Base-by-base conservation (phyloP, 225 moss, liverwort and hornwort genomes). In the Ulota crispa region DNA sequence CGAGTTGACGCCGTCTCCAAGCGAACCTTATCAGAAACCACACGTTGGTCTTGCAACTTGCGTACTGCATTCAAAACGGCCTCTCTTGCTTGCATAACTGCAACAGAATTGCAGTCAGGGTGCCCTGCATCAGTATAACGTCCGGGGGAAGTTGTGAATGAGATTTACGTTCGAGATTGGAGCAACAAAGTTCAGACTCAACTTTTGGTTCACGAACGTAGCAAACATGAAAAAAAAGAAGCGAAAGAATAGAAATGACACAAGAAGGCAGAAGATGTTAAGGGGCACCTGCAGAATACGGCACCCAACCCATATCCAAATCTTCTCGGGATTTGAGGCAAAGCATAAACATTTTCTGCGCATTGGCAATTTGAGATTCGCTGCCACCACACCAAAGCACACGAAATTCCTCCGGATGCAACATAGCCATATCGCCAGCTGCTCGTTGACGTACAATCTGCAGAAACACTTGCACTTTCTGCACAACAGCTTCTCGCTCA, bases 331-430 rank as follows among this genome's bases (percentile, higher is more conserved):
- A 83, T 54, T 86, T 83, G 5, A 91, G 86, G 78, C 84, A 85
- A 81, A 67, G 56, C 78, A 59, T 73, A 70, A 85, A 91, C 73
- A 52, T 85, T 71, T 87, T 82, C n/a, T 81, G 43, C 12, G 91
- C 85, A 64, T 81, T 75, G 16, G 24, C 68, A 53, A 85, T 76
- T 56, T 75, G 53, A 59, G 42, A 26, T 72, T 81, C 79, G 72
- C 81, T 83, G 56, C 88, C 88, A 81, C 91, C 91, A 85, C 88
- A 83, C 91, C 91, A 91, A 68, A 91, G 86, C 26, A 89, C 91
- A 83, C 75, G 83, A 43, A 91, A 91, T 1, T 85, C 85, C 73
- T 85, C 78, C 13, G 91, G 85, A 76, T 88, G 76, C 9, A 86
- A 47, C 71, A 77, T 88, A 34, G 88, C 91, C 91, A 91, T 91